Evolutionary conservation across 148 eudicot genomes (phyloP).

Genomic region (Linanthus parryae): DNA sequence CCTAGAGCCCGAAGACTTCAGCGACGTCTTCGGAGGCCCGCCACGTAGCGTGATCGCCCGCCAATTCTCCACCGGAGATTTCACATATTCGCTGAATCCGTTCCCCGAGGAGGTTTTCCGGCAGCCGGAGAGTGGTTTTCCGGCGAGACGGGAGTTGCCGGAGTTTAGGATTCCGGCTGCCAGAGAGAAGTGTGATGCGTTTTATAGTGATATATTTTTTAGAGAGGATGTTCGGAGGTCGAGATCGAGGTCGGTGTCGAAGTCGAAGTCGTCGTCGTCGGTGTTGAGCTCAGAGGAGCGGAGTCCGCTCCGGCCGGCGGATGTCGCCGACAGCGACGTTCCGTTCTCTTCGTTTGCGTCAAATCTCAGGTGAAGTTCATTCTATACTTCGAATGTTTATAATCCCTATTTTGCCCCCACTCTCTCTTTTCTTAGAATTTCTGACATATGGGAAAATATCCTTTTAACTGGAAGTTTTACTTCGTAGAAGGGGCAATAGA

Average conservation of each 20-base stretch:
- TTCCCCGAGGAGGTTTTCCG: slow-evolving; percentile 50
- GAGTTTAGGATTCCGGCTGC: slow-evolving; percentile 48
- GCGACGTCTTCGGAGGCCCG: slow-evolving; percentile 74
- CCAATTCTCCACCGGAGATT: slow-evolving; percentile 31
- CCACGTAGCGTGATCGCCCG: slow-evolving; percentile 46
- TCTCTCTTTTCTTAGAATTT: too few relatives aligned
- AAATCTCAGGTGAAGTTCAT: slow-evolving; percentile 53
- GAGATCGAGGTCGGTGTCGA: slow-evolving; percentile 18
- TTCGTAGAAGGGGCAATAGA: too few relatives aligned
- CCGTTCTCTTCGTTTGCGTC: slow-evolving; percentile 37
- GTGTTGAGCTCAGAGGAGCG: slow-evolving; percentile 54
- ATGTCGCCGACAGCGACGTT: slow-evolving; percentile 18
- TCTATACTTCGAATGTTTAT: too few relatives aligned
- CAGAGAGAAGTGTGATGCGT: slow-evolving; percentile 16
- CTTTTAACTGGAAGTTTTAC: too few relatives aligned
- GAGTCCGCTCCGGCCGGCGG: slow-evolving; percentile 29
- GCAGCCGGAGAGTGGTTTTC: slow-evolving; percentile 13
- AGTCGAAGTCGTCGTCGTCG: slow-evolving; percentile 36
- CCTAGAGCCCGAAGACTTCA: slow-evolving; percentile 44
- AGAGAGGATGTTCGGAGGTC: slow-evolving; percentile 16
- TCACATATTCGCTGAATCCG: slow-evolving; percentile 15
- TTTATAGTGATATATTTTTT: slow-evolving; percentile 34
- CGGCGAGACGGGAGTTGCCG: slow-evolving; percentile 33
- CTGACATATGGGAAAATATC: too few relatives aligned
- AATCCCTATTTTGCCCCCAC: background rate